A percentile compares a stretch with the other conserved stretches of the same genome.
Evolutionary conservation across 1,139 yeast genomes (phyloP).

Genomic region (Pichia cactophila): DNA sequence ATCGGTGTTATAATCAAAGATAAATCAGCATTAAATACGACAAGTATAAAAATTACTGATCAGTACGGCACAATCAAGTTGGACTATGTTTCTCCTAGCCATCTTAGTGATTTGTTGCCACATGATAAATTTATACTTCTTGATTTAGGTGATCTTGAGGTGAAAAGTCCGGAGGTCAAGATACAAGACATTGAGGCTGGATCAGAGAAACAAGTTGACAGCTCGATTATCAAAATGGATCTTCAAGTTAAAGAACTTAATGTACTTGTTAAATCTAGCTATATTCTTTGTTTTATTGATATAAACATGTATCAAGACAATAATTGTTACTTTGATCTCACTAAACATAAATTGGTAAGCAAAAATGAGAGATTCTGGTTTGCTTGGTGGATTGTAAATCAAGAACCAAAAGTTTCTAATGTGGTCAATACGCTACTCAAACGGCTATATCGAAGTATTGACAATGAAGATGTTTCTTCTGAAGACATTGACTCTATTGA

Average conservation of each 20-base stretch:
- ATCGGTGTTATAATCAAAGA: slow-evolving; percentile 47
- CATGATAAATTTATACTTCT: slow-evolving; percentile 44
- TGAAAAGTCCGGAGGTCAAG: slow-evolving; percentile 17
- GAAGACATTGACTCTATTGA: neutral
- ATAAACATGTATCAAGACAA: slow-evolving; percentile 30
- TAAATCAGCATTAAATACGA: slow-evolving; percentile 50
- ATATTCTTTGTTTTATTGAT: slow-evolving; percentile 52
- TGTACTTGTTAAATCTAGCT: slow-evolving; percentile 45
- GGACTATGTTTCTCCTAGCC: slow-evolving; percentile 49
- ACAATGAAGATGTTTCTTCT: slow-evolving; percentile 9
- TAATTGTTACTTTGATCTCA: neutral
- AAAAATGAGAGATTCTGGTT: slow-evolving; percentile 20
- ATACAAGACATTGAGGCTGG: slow-evolving; percentile 1
- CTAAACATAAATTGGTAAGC: neutral
- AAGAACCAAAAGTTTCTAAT: slow-evolving; percentile 22
- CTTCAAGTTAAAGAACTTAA: slow-evolving; percentile 57
- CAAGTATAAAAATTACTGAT: slow-evolving; percentile 41
- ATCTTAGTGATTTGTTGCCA: slow-evolving; percentile 52
- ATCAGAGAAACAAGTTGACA: neutral
- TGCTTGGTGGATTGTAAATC: slow-evolving; percentile 29
- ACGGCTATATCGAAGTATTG: slow-evolving; percentile 22
- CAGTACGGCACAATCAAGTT: slow-evolving; percentile 25
- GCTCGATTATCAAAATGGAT: slow-evolving; percentile 34
- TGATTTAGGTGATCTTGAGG: slow-evolving; percentile 44
- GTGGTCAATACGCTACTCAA: slow-evolving; percentile 25